These are phyloP conservation scores for Desmodesmus armatus DNA, from an alignment of 139 green algal genomes.

Conservation along the genomic window DNA sequence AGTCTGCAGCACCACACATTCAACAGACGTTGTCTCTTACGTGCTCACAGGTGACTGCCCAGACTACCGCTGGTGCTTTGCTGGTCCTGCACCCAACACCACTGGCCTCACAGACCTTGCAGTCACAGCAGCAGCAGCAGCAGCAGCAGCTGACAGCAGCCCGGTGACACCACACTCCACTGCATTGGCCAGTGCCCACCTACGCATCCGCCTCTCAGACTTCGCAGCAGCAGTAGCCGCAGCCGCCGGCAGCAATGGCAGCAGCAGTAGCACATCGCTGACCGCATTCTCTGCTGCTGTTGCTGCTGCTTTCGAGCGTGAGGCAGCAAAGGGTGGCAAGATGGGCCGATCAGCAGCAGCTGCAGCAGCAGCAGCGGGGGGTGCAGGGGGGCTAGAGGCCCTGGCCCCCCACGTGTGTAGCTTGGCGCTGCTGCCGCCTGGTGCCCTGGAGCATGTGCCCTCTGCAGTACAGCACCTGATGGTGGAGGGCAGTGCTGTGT, in stretches of 20 bases:
- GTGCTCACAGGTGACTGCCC: constrained; percentile 50
- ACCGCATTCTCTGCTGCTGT: too few species aligned
- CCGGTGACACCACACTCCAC: background rate
- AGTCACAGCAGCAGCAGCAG: constrained; percentile 6
- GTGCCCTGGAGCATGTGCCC: constrained; percentile 50
- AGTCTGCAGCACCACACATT: too few species aligned
- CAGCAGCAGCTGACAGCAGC: constrained; percentile 6
- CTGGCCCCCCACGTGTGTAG: constrained; percentile 42
- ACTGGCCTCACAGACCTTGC: constrained; percentile 32
- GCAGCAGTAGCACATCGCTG: constrained; percentile 13
- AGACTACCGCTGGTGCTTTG: constrained; percentile 77
- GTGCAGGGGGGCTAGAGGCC: background rate
- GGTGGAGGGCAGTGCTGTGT: constrained; percentile 61
- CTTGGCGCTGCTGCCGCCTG: constrained; percentile 69
- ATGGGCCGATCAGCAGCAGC: background rate
- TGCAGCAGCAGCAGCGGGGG: background rate
- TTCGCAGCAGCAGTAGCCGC: constrained; percentile 1
- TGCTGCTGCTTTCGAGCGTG: too few species aligned
- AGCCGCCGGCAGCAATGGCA: background rate
- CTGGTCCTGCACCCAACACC: constrained; percentile 32
- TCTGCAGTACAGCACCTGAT: constrained; percentile 70
- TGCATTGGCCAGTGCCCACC: too few species aligned
- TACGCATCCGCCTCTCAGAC: too few species aligned
- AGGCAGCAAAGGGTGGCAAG: background rate
- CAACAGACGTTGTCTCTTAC: too few species aligned